These are phyloP conservation scores for Lactuca sativa DNA, from an alignment of 129 eudicot species.

Conservation along the genomic window DNA sequence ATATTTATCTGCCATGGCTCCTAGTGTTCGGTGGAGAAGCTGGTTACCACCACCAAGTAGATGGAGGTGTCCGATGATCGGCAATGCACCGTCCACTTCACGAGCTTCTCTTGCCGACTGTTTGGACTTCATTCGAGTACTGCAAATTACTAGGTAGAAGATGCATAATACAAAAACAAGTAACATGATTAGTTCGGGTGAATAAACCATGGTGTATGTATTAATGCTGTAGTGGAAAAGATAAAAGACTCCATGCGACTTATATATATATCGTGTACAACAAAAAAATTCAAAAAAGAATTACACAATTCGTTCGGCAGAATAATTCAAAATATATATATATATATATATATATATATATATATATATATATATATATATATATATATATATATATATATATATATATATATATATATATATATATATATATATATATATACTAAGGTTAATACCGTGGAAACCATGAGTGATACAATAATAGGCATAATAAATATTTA, in stretches of 20 bases:
- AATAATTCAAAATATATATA: no score
- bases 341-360: no score
- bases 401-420: no score
- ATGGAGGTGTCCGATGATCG: slow-evolving; percentile 32
- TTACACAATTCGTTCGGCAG: not conserved
- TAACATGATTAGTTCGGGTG: not conserved
- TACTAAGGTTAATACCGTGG: no score
- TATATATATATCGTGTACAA: not conserved
- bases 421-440: no score
- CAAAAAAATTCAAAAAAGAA: no score
- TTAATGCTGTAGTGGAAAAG: not conserved
- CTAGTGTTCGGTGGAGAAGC: slow-evolving; percentile 16
- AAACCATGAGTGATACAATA: no score
- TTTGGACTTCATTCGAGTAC: not conserved
- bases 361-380: no score
- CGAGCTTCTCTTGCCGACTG: not conserved
- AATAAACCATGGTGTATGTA: slow-evolving; percentile 1
- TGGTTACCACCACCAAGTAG: slow-evolving; percentile 6
- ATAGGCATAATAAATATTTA: no score
- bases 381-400: no score
- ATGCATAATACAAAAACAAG: not conserved
- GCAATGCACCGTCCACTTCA: slow-evolving; percentile 26
- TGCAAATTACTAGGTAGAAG: not conserved
- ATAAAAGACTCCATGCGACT: not conserved
- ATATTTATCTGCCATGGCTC: slow-evolving; percentile 28